phyloP scores from a whole-genome alignment of 805 yeast species.

The Ascoidea rubescens region DNA sequence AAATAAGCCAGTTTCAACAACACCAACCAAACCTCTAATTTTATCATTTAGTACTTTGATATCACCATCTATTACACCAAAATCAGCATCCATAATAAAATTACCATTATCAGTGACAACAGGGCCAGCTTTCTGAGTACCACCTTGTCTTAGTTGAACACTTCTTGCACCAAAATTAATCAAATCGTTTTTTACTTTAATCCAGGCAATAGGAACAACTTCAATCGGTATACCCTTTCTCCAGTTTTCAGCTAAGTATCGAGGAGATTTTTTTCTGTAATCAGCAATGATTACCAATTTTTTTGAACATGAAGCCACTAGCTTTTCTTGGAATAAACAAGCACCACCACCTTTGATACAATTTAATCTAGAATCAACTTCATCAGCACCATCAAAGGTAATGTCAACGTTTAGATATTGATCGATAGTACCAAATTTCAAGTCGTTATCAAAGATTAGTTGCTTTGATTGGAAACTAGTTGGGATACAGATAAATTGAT shows the following conservation, averaged over 20 bases:
- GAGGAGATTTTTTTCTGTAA: slow-evolving; percentile 63
- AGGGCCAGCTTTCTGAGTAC: slow-evolving; percentile 91
- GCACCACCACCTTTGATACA: slow-evolving; percentile 99
- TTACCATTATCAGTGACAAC: slow-evolving; percentile 92
- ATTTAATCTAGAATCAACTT: slow-evolving; percentile 68
- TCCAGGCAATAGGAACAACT: slow-evolving; percentile 80
- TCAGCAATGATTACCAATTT: slow-evolving; percentile 86
- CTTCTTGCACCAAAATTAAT: slow-evolving; percentile 39
- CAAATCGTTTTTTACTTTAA: slow-evolving; percentile 58
- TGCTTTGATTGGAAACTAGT: slow-evolving; percentile 94
- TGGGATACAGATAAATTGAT: slow-evolving; percentile 66
- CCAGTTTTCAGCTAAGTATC: slow-evolving; percentile 68
- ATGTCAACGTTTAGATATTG: slow-evolving; percentile 74
- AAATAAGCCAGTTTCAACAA: slow-evolving; percentile 92
- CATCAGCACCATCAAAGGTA: slow-evolving; percentile 98
- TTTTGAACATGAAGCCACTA: slow-evolving; percentile 71
- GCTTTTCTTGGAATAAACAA: slow-evolving; percentile 89
- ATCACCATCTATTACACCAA: slow-evolving; percentile 48
- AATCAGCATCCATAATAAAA: slow-evolving; percentile 84
- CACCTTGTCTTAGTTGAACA: slow-evolving; percentile 70
- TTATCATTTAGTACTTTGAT: slow-evolving; percentile 41
- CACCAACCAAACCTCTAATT: slow-evolving; percentile 75
- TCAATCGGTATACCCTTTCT: slow-evolving; percentile 89
- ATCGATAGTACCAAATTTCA: slow-evolving; percentile 68
- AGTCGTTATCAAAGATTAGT: slow-evolving; percentile 69